Percentiles rank a stretch among this genome's conserved stretches.
Conservation (phyloP, 2,329 filamentous ascomycete species). For the Phoma herbarum region DNA sequence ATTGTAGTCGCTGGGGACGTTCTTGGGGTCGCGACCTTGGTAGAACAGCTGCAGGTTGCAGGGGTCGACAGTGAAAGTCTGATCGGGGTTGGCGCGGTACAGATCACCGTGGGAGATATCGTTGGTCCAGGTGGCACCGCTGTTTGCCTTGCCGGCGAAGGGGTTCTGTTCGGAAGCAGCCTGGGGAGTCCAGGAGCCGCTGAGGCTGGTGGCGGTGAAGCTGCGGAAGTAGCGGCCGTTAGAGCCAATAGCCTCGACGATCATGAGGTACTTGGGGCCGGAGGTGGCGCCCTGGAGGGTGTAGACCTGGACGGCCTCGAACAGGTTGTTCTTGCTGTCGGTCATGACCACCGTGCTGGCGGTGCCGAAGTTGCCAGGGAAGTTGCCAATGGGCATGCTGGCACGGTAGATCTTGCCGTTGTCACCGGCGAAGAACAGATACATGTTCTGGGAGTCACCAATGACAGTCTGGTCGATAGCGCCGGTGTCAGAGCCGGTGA, state of each 20-base stretch:
- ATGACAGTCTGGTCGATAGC: constrained; percentile 71
- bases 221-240: constrained; percentile 72
- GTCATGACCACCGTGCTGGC: constrained; percentile 60
- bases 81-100: constrained; percentile 64
- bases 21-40: constrained; percentile 63
- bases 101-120: constrained; percentile 73
- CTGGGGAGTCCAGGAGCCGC: constrained; percentile 67
- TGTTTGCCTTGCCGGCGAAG: constrained; percentile 74
- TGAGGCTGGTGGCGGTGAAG: constrained; percentile 67
- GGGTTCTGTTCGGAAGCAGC: constrained; percentile 65
- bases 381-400: constrained; percentile 69
- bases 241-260: constrained; percentile 69
- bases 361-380: constrained; percentile 68
- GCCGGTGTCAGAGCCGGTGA: constrained; percentile 62
- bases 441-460: constrained; percentile 68
- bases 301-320: constrained; percentile 74
- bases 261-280: constrained; percentile 67
- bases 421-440: constrained; percentile 73
- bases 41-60: constrained; percentile 73
- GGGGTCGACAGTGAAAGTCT: constrained; percentile 69
- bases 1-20: constrained; percentile 55
- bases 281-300: constrained; percentile 57
- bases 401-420: constrained; percentile 72
- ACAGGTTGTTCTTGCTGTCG: constrained; percentile 66
- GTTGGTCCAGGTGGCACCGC: constrained; percentile 70